Base-by-base conservation (phyloP, 345 rosid species). In the Stellera chamaejasme region DNA sequence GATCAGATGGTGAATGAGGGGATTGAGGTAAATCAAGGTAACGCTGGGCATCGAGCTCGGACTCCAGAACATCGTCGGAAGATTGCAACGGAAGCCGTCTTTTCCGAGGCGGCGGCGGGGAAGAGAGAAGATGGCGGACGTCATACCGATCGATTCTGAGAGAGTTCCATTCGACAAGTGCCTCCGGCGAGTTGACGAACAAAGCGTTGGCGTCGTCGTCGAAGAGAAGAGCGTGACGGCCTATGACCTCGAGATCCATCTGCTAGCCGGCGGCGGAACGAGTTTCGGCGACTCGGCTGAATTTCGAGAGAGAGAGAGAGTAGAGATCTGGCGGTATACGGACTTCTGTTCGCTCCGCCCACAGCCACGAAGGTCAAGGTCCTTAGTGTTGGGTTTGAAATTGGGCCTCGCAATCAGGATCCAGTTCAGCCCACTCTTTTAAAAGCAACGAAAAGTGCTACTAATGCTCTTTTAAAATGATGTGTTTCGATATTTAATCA, bases 61-160 rank as follows among this genome's bases (percentile, higher is more conserved):
- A 41, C 55, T 92, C 80, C 56, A 78, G 66, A 50, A 58, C 53
- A 27, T 66, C 82, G 2, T 70, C 75, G 3, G 68, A 70, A 47
- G 28, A 26, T 42, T 53, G 50, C 23, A 62, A 23, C 54, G 75
- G 74, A 7, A 70, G 82, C 58, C 83, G 83, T 65, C 67, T 79
- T 41, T 64, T 66, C 11, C 90, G 95, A 4, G 83, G 85, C 25
- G 97, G 94, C 32, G 85, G 93, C 50, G 79, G 96, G 52, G 80
- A 43, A 59, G 95, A 76, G 68, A 92, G 95, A 68, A 92, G 96
- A 69, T 92, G 98, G 43, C 98, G 98, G 13, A 82, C 96, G 67
- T 92, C 96, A 70, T 92, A 92, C 12, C 98, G 97, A 78, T 92
- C 98, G 69, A 92, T 92, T 60, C 79, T 61, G 50, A 92, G 89